These are phyloP conservation scores for Alternaria incomplexa DNA, from an alignment of 2,329 filamentous ascomycete genomes.

Conservation along the genomic window DNA sequence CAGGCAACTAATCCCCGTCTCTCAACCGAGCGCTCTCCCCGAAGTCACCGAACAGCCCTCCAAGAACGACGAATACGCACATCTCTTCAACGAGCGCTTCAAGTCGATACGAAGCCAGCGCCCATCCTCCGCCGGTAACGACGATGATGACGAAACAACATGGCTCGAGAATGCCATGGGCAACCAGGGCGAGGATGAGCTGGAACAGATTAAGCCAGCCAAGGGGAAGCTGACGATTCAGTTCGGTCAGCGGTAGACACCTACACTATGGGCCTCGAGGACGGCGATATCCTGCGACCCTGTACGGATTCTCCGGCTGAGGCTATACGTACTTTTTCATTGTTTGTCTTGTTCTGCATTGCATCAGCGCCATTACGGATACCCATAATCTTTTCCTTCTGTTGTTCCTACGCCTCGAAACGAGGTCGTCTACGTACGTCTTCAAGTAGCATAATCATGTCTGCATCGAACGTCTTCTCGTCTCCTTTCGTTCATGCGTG, in stretches of 20 bases:
- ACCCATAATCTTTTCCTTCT: conserved; percentile 30
- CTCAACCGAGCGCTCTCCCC: conserved; percentile 51
- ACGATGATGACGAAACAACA: conserved; percentile 43
- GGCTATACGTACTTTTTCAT: conserved; percentile 25
- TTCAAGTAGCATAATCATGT: conserved; percentile 1
- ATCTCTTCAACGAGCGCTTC: conserved; percentile 53
- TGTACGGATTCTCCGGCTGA: conserved; percentile 1
- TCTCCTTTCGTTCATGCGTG: neutral
- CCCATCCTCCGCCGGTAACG: conserved; percentile 27
- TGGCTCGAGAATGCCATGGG: conserved; percentile 44
- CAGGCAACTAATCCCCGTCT: conserved; percentile 59
- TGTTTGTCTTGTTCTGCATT: conserved; percentile 32
- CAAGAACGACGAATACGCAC: conserved; percentile 47
- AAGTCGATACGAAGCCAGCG: conserved; percentile 32
- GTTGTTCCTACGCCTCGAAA: neutral
- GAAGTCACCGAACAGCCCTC: conserved; percentile 42
- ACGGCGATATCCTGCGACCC: neutral
- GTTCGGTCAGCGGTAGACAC: conserved; percentile 39
- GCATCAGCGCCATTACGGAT: conserved; percentile 26
- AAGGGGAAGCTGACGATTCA: conserved; percentile 47
- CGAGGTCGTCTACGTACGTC: neutral
- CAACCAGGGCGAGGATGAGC: conserved; percentile 24
- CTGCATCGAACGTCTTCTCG: neutral
- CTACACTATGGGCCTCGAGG: neutral
- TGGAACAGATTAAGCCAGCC: conserved; percentile 25